Evolutionary conservation across 2,329 filamentous ascomycete species (phyloP).

Genomic region (Pyricularia pennisetigena): DNA sequence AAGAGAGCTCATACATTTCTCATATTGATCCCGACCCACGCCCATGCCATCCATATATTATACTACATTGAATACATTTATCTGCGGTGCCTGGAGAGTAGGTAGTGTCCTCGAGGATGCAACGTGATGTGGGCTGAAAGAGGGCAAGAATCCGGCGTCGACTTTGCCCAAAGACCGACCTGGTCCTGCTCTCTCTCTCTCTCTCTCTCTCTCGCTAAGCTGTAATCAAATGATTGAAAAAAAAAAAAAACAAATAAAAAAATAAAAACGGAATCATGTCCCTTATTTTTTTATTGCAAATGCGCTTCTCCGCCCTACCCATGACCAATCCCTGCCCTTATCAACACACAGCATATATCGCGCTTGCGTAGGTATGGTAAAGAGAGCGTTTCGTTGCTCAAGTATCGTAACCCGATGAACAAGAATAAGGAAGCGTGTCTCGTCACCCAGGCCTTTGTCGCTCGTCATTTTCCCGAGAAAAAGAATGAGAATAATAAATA

Average conservation of each 20-base stretch:
- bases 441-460: neutral
- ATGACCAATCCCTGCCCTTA: neutral
- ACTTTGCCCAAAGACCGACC: neutral
- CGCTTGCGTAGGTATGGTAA: neutral
- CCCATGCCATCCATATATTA: conserved; percentile 3
- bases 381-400: neutral
- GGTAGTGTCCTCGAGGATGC: conserved; percentile 3
- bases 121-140: neutral
- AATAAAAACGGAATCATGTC: neutral
- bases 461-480: neutral
- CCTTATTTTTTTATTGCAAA: conserved; percentile 1
- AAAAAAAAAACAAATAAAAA: neutral
- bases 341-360: neutral
- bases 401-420: neutral
- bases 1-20: neutral
- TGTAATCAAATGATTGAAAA: neutral
- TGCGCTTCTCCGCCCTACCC: neutral
- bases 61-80: conserved; percentile 6
- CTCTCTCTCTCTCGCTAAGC: neutral
- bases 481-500: neutral
- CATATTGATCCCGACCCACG: neutral
- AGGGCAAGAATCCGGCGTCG: neutral
- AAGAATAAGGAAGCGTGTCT: neutral
- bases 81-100: neutral
- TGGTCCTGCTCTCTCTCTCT: neutral